Conservation (phyloP, 441 rosid species). For the Isatis lusitanica region DNA sequence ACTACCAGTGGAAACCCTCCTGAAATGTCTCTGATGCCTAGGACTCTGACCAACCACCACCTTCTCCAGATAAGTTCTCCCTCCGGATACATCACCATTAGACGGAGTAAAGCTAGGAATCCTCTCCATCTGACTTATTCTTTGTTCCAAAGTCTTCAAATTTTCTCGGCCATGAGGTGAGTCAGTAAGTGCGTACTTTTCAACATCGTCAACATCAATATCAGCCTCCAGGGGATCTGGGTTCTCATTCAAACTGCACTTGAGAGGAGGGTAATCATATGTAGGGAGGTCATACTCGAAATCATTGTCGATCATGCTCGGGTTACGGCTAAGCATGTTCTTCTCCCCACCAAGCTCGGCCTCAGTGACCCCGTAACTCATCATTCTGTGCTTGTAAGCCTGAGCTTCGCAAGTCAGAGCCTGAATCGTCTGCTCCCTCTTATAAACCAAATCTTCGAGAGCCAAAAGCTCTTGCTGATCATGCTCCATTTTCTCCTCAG, state of each 20-base stretch:
- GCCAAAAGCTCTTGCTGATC: slow-evolving; percentile 75
- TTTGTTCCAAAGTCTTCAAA: slow-evolving; percentile 72
- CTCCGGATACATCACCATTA: slow-evolving; percentile 48
- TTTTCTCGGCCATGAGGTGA: slow-evolving; percentile 48
- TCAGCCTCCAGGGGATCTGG: slow-evolving; percentile 53
- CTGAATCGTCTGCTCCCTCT: slow-evolving; percentile 85
- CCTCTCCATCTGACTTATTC: slow-evolving; percentile 82
- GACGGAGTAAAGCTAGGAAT: slow-evolving; percentile 50
- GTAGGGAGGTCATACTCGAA: slow-evolving; percentile 49
- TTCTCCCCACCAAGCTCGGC: slow-evolving; percentile 65
- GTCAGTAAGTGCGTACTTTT: slow-evolving; percentile 73
- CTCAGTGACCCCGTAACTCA: slow-evolving; percentile 84
- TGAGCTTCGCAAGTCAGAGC: slow-evolving; percentile 75
- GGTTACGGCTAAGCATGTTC: slow-evolving; percentile 40
- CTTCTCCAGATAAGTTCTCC: slow-evolving; percentile 62
- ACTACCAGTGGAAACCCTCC: slow-evolving; percentile 65
- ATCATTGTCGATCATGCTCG: slow-evolving; percentile 46
- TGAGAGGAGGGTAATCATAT: slow-evolving; percentile 75
- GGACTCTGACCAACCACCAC: slow-evolving; percentile 82
- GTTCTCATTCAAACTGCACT: slow-evolving; percentile 67
- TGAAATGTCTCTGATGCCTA: slow-evolving; percentile 52
- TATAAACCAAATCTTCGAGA: slow-evolving; percentile 80
- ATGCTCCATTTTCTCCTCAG: slow-evolving; percentile 92
- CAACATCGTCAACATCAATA: slow-evolving; percentile 66
- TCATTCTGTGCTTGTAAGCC: slow-evolving; percentile 91